Conservation (phyloP, 768 basidiomycete species). For the Trametes punicea region DNA sequence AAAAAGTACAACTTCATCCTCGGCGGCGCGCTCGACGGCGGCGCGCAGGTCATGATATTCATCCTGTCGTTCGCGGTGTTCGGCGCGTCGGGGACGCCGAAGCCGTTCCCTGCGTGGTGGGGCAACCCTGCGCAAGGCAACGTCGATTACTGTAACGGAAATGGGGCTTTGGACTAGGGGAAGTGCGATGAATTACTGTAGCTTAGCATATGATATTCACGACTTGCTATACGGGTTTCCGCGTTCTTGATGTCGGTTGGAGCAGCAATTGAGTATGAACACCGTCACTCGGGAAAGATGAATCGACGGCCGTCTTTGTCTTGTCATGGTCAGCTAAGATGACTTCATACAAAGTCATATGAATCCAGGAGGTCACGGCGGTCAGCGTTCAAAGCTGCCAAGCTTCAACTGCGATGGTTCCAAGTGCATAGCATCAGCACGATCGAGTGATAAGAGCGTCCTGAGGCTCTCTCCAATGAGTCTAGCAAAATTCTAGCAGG, state of each 20-base stretch:
- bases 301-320: no score
- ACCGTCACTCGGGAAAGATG: no score
- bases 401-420: no score
- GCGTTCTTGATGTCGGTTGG: no score
- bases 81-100: constrained; percentile 49
- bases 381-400: not conserved
- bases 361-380: constrained; percentile 26
- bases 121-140: constrained; percentile 53
- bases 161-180: constrained; percentile 45
- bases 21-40: constrained; percentile 61
- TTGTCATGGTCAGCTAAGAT: no score
- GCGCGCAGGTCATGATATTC: constrained; percentile 63
- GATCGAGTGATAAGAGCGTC: no score
- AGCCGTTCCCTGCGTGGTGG: constrained; percentile 54
- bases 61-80: constrained; percentile 63
- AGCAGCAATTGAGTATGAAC: no score
- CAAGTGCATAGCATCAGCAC: no score
- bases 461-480: no score
- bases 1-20: constrained; percentile 64
- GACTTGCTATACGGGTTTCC: not conserved
- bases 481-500: no score
- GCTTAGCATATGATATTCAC: not conserved
- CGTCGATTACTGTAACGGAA: constrained; percentile 59
- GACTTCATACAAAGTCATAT: constrained; percentile 1
- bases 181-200: not conserved